These are phyloP conservation scores for Linnemannia elongata DNA, from an alignment of 192 early-diverging fungal genomes.

Conservation along the genomic window DNA sequence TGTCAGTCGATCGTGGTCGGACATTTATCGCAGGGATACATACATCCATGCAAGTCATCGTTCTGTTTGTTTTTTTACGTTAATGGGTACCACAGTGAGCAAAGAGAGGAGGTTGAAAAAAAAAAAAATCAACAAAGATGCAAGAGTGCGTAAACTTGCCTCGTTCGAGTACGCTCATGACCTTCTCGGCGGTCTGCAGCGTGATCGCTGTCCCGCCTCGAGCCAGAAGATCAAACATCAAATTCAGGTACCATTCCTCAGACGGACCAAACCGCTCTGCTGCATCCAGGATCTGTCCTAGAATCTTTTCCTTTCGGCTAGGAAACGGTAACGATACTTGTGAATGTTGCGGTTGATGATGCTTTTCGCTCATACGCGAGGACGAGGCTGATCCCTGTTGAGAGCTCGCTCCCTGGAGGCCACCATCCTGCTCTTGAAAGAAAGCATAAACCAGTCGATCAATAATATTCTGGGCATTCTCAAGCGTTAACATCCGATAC, in stretches of 20 bases:
- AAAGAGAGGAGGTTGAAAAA: background rate
- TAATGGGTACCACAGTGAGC: background rate
- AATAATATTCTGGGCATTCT: constrained; percentile 53
- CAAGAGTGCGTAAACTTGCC: constrained; percentile 15
- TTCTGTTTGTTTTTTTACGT: background rate
- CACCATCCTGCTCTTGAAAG: constrained; percentile 34
- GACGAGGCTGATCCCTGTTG: background rate
- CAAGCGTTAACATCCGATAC: constrained; percentile 46
- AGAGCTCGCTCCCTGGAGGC: background rate
- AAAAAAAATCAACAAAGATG: background rate
- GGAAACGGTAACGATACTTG: background rate
- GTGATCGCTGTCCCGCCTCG: constrained; percentile 19
- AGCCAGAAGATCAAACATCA: constrained; percentile 37
- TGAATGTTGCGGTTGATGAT: background rate
- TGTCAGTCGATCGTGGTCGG: background rate
- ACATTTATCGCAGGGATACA: too few species aligned
- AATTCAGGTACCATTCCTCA: constrained; percentile 39
- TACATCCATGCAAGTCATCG: background rate
- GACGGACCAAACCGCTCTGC: constrained; percentile 44
- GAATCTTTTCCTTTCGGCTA: constrained; percentile 39
- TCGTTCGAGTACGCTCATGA: constrained; percentile 38
- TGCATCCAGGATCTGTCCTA: constrained; percentile 51
- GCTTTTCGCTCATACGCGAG: background rate
- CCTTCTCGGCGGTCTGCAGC: constrained; percentile 27
- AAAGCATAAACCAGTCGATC: constrained; percentile 45